phyloP scores from a whole-genome alignment of 345 rosid species.

The Dipteronia dyeriana region DNA sequence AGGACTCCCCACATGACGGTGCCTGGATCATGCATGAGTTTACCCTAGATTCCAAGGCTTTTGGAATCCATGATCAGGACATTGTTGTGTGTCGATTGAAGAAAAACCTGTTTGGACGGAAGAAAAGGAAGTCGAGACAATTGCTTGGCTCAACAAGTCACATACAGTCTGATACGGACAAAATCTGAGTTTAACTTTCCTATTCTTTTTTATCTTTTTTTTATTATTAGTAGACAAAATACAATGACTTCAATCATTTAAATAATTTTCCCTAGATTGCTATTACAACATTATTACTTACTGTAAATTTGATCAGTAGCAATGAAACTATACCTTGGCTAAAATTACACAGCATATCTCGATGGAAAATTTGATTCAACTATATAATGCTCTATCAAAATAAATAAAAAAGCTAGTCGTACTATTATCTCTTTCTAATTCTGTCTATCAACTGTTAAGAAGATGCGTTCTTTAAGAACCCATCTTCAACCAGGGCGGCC shows the following conservation, averaged over 20 bases:
- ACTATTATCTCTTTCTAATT: neutral
- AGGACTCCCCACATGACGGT: too few species aligned
- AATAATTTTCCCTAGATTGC: neutral
- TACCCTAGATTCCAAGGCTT: too few species aligned
- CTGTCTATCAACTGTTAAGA: neutral
- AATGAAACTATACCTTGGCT: neutral
- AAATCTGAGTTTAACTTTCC: too few species aligned
- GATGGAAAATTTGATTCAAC: neutral
- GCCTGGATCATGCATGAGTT: too few species aligned
- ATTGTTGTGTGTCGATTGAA: too few species aligned
- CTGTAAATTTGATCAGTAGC: neutral
- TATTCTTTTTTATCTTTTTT: too few species aligned
- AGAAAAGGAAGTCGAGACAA: too few species aligned
- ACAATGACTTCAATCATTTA: neutral
- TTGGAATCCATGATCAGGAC: too few species aligned
- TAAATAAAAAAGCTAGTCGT: neutral
- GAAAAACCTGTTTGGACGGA: too few species aligned
- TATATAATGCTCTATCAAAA: neutral
- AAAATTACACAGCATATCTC: neutral
- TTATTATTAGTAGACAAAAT: too few species aligned
- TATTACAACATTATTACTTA: neutral
- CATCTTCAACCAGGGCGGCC: conserved; percentile 17
- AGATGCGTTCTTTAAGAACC: neutral
- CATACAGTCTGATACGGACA: too few species aligned
- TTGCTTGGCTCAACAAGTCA: too few species aligned